These are phyloP conservation scores for Vaccinium corymbosum DNA, from an alignment of 148 eudicot species.

Conservation along the genomic window DNA sequence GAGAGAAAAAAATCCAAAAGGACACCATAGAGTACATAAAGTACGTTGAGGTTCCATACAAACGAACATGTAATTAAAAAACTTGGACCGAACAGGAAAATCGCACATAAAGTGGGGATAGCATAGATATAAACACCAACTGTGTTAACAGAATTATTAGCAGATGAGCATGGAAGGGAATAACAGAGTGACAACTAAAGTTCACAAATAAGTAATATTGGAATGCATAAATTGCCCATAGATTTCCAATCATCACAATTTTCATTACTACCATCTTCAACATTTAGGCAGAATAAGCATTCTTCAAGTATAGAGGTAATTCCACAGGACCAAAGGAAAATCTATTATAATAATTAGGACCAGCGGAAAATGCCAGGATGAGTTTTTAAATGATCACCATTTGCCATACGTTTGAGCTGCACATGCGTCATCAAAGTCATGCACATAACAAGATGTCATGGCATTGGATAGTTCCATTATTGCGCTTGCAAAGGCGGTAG, in stretches of 20 bases:
- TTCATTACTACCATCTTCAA: not conserved
- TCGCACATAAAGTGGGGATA: not conserved
- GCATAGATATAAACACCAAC: not conserved
- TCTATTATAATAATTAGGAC: not conserved
- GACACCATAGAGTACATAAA: not conserved
- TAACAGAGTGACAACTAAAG: not conserved
- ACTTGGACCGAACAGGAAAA: not conserved
- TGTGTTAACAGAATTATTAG: not conserved
- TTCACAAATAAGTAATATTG: not conserved
- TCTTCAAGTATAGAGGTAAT: not conserved
- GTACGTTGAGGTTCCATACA: not conserved
- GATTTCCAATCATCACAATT: slow-evolving; percentile 2
- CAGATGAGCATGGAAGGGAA: not conserved
- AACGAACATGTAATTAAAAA: not conserved
- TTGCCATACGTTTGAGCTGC: not conserved
- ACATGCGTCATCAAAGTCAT: not conserved
- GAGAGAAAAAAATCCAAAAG: not conserved
- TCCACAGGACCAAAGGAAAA: not conserved
- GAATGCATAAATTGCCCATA: not conserved
- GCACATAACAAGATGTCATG: not conserved
- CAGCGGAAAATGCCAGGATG: not conserved
- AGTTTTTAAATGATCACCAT: not conserved
- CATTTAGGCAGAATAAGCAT: not conserved
- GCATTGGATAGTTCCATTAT: not conserved
- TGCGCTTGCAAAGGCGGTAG: not conserved